Evolutionary conservation across 208 protist genomes (phyloP).

Genomic region (Blastocrithidia nonstop): DNA sequence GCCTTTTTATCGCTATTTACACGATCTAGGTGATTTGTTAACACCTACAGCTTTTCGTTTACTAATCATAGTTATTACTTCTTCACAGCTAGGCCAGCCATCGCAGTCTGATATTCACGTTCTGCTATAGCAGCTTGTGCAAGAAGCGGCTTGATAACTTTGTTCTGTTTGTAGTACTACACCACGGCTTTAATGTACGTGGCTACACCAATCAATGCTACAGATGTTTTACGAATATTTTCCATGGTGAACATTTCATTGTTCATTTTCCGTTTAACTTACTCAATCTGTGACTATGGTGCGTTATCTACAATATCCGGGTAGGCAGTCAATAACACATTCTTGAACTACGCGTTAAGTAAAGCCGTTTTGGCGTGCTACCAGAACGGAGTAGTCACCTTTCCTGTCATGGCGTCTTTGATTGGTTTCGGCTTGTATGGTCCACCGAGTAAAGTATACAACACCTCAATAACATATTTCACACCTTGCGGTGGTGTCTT

Average conservation of each 20-base stretch:
- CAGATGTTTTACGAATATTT: constrained; percentile 80
- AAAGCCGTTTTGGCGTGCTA: constrained; percentile 80
- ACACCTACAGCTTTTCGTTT: constrained; percentile 69
- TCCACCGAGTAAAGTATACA: constrained; percentile 82
- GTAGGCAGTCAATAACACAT: constrained; percentile 69
- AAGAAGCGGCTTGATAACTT: constrained; percentile 90
- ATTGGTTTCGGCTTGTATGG: constrained; percentile 74
- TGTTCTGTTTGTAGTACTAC: constrained; percentile 95
- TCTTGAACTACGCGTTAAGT: constrained; percentile 82
- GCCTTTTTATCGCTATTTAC: constrained; percentile 84
- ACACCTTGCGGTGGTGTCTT: constrained; percentile 91
- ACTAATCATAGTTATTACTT: constrained; percentile 84
- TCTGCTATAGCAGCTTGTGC: constrained; percentile 71
- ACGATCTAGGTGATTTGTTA: constrained; percentile 70
- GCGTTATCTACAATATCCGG: constrained; percentile 79
- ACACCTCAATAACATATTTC: constrained; percentile 88
- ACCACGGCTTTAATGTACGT: constrained; percentile 95
- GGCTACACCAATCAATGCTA: constrained; percentile 88
- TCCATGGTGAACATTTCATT: constrained; percentile 91
- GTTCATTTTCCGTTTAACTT: constrained; percentile 90
- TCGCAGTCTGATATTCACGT: constrained; percentile 75
- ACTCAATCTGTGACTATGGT: constrained; percentile 80
- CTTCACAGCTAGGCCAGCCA: constrained; percentile 82
- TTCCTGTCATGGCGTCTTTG: constrained; percentile 70
- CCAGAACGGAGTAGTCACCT: constrained; percentile 86